A percentile compares a stretch with the other conserved stretches of the same genome.
phyloP scores from a whole-genome alignment of 2,329 filamentous ascomycete genomes.

The Aciculosporium take region DNA sequence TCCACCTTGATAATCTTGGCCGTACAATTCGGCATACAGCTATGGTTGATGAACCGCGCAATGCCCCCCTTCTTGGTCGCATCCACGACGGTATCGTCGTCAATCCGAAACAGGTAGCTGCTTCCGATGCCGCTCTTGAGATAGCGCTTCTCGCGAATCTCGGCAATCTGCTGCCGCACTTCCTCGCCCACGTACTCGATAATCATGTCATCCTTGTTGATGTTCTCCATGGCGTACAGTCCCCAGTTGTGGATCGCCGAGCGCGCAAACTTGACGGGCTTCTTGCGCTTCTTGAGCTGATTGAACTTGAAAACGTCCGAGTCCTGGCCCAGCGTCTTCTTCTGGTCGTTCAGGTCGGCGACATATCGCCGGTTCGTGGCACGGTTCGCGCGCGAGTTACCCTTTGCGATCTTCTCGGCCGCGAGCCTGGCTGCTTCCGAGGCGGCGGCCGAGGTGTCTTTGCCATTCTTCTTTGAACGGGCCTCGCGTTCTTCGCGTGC shows the following conservation, averaged over 20 bases:
- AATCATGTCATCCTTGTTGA: constrained; percentile 96
- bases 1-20: constrained; percentile 99
- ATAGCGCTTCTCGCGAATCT: constrained; percentile 83
- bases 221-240: constrained; percentile 93
- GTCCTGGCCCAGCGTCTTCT: constrained; percentile 69
- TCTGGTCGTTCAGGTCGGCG: constrained; percentile 89
- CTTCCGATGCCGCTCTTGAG: constrained; percentile 93
- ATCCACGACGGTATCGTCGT: constrained; percentile 94
- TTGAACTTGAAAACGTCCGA: constrained; percentile 94
- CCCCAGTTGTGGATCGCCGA: constrained; percentile 99
- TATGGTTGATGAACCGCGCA: constrained; percentile 96
- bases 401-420: constrained; percentile 71
- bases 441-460: constrained; percentile 50
- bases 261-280: constrained; percentile 92
- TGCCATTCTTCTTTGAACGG: constrained; percentile 50
- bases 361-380: constrained; percentile 91
- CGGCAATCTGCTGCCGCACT: constrained; percentile 92
- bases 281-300: constrained; percentile 98
- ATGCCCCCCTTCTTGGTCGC: constrained; percentile 98
- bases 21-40: constrained; percentile 95
- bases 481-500: constrained; percentile 83
- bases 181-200: constrained; percentile 99
- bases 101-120: constrained; percentile 94
- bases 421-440: constrained; percentile 59
- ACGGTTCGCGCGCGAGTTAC: constrained; percentile 82